phyloP scores from a whole-genome alignment of 2,329 filamentous ascomycete genomes.

The Beauveria sp. region DNA sequence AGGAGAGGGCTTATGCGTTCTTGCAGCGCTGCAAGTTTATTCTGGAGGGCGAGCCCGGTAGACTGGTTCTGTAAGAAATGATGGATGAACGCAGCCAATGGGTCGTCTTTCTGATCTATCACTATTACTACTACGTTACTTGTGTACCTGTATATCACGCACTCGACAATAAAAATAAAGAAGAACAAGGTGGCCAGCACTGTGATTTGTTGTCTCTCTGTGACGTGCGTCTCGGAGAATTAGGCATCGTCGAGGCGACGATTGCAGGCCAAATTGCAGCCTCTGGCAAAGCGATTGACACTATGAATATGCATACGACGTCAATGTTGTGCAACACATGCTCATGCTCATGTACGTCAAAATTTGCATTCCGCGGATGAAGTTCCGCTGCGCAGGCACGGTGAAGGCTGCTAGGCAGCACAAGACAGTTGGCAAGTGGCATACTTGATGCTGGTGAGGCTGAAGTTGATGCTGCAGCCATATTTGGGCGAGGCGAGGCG shows the following conservation, averaged over 20 bases:
- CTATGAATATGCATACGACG: background rate
- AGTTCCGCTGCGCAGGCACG: background rate
- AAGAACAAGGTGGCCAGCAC: background rate
- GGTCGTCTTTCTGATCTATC: conserved; percentile 20
- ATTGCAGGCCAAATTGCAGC: background rate
- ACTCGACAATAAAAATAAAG: background rate
- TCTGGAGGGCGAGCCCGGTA: conserved; percentile 71
- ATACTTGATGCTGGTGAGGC: background rate
- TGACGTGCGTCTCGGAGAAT: background rate
- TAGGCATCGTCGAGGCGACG: background rate
- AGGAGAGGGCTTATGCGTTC: conserved; percentile 74
- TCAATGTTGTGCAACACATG: background rate
- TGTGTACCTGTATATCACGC: conserved; percentile 6
- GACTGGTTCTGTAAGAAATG: conserved; percentile 51
- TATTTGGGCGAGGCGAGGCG: background rate
- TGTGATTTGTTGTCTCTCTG: background rate
- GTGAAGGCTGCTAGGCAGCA: background rate
- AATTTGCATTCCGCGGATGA: background rate
- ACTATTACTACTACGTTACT: conserved; percentile 11
- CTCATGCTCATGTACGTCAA: background rate
- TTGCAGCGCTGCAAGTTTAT: conserved; percentile 79
- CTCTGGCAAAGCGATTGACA: background rate
- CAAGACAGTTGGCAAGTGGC: background rate
- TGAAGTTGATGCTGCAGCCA: background rate
- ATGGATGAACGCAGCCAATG: background rate